Conservation (phyloP, 345 rosid species). For the Aethionema arabicum region DNA sequence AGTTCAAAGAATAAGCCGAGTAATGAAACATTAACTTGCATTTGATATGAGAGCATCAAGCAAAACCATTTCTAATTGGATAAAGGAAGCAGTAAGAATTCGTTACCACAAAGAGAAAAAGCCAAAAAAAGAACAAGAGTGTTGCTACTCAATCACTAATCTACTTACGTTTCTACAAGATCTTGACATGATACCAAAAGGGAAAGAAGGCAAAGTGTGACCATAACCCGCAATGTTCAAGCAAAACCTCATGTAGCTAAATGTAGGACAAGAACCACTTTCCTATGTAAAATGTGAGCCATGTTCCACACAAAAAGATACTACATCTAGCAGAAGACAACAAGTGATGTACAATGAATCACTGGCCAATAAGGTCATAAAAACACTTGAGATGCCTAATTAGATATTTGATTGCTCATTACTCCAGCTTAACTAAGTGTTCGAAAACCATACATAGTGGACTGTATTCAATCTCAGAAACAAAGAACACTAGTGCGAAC, state of each 20-base stretch:
- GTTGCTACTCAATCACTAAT: too few relatives aligned
- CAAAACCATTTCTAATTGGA: background rate
- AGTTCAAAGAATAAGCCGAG: conserved; percentile 26
- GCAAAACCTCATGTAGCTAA: background rate
- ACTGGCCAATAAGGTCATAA: conserved; percentile 5
- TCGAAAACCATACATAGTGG: background rate
- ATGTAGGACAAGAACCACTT: background rate
- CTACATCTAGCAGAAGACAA: background rate
- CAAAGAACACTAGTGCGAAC: background rate
- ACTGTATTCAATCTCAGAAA: background rate
- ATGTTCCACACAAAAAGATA: background rate
- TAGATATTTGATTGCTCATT: background rate
- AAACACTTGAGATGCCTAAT: background rate
- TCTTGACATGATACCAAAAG: too few relatives aligned
- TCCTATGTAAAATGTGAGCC: background rate
- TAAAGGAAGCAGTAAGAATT: too few relatives aligned
- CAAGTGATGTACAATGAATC: background rate
- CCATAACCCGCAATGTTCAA: background rate
- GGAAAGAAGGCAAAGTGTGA: too few relatives aligned
- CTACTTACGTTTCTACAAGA: too few relatives aligned
- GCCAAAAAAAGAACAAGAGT: too few relatives aligned
- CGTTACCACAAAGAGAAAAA: too few relatives aligned
- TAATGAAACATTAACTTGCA: conserved; percentile 2
- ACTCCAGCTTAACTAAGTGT: background rate
- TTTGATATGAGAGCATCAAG: conserved; percentile 10